Evolutionary conservation across 2,329 filamentous ascomycete species (phyloP).

Genomic region (Botrytis sinoallii): DNA sequence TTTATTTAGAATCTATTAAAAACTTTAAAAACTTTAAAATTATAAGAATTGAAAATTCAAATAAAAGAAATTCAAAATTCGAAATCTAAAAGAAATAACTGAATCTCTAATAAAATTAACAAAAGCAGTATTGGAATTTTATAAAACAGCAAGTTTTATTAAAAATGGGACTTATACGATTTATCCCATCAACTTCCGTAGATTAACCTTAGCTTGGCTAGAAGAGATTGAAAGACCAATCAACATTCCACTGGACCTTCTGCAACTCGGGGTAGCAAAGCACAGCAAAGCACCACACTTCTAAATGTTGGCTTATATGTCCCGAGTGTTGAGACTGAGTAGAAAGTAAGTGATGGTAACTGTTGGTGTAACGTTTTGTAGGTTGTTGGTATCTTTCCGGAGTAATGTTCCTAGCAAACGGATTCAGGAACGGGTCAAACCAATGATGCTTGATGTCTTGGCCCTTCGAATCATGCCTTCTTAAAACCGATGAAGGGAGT

Average conservation of each 20-base stretch:
- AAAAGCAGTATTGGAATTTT: no score
- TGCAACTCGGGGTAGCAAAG: conserved; percentile 7
- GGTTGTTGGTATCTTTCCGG: neutral
- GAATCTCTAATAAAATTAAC: no score
- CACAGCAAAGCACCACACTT: neutral
- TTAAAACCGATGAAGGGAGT: conserved; percentile 5
- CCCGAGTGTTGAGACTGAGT: neutral
- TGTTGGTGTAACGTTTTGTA: neutral
- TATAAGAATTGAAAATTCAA: no score
- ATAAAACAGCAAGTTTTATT: no score
- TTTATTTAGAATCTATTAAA: no score
- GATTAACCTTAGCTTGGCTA: neutral
- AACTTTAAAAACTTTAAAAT: no score
- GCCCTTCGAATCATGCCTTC: neutral
- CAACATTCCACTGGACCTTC: neutral
- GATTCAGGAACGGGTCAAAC: neutral
- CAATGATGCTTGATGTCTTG: conserved; percentile 2
- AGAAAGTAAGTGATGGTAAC: neutral
- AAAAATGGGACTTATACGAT: no score
- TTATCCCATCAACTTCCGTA: no score
- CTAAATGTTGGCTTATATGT: neutral
- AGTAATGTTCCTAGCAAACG: neutral
- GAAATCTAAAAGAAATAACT: no score
- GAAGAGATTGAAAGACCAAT: neutral
- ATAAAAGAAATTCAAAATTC: no score